Evolutionary conservation across 108 stramenopile genomes (phyloP).

Genomic region (Aureococcus anophagefferens): DNA sequence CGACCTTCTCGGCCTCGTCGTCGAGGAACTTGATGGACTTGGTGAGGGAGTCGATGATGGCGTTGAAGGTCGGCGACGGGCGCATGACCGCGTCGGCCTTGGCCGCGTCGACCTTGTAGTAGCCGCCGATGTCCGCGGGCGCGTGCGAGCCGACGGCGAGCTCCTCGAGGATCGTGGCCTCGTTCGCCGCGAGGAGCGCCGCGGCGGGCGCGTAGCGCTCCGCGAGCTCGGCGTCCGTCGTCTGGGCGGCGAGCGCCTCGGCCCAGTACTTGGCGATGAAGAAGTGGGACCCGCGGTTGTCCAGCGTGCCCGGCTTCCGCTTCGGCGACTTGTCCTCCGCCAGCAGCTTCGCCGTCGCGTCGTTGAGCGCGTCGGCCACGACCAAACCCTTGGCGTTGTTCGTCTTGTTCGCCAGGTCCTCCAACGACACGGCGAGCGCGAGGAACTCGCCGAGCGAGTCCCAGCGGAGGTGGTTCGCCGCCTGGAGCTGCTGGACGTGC

Average conservation of each 20-base stretch:
- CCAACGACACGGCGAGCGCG: conserved; percentile 49
- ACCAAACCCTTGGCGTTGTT: conserved; percentile 59
- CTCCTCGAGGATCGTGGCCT: conserved; percentile 72
- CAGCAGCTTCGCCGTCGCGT: conserved; percentile 74
- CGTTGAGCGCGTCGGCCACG: conserved; percentile 65
- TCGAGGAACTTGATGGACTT: background rate
- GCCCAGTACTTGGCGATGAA: conserved; percentile 87
- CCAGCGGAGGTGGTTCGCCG: conserved; percentile 85
- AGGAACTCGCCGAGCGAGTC: conserved; percentile 70
- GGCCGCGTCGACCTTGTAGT: conserved; percentile 66
- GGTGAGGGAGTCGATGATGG: conserved; percentile 27
- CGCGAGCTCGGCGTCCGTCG: conserved; percentile 49
- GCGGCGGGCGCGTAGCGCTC: conserved; percentile 60
- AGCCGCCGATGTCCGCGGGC: conserved; percentile 76
- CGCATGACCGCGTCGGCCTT: conserved; percentile 68
- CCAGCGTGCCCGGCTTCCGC: conserved; percentile 76
- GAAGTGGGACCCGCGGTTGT: conserved; percentile 83
- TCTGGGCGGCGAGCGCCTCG: conserved; percentile 47
- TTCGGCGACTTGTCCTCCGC: conserved; percentile 73
- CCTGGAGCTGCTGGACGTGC: conserved; percentile 73
- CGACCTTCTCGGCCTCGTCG: too few relatives aligned
- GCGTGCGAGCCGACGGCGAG: conserved; percentile 66
- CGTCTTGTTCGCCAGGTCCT: conserved; percentile 40
- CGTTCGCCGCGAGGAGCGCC: conserved; percentile 51
- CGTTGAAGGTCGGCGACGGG: conserved; percentile 67